A percentile compares a stretch with the other conserved stretches of the same genome.
Evolutionary conservation across 1,284 basidiomycete species (phyloP).

Genomic region (Taiwanofungus camphoratus): DNA sequence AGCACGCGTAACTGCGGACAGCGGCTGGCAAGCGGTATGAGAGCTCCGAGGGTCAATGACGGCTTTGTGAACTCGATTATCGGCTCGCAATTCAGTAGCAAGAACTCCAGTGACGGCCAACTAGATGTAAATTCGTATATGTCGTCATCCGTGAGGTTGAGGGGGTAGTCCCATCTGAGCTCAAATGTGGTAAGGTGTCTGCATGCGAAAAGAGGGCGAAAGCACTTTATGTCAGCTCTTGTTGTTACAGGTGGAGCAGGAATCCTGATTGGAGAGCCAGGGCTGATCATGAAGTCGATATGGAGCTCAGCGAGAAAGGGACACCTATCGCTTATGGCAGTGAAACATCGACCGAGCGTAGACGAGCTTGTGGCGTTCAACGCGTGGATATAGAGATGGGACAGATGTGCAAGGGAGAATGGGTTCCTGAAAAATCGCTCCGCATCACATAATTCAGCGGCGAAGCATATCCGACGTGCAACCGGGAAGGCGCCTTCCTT

Average conservation of each 20-base stretch:
- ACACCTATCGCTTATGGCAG: conserved; percentile 37
- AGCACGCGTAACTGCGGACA: conserved; percentile 45
- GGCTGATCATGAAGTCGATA: conserved; percentile 25
- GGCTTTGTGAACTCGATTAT: conserved; percentile 26
- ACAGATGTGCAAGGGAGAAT: conserved; percentile 33
- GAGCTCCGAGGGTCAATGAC: conserved; percentile 39
- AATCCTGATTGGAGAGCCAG: conserved; percentile 15
- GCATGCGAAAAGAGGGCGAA: conserved; percentile 45
- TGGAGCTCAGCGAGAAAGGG: conserved; percentile 31
- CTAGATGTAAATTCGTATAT: conserved; percentile 43
- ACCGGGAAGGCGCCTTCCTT: conserved; percentile 44
- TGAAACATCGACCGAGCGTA: conserved; percentile 38
- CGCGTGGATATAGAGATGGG: conserved; percentile 44
- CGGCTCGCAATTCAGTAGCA: conserved; percentile 50
- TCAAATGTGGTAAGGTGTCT: conserved; percentile 42
- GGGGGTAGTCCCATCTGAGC: conserved; percentile 48
- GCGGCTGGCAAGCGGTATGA: conserved; percentile 45
- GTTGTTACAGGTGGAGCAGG: conserved; percentile 20
- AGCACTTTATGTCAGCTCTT: conserved; percentile 38
- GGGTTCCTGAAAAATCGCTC: conserved; percentile 13
- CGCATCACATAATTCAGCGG: conserved; percentile 34
- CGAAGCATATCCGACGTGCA: conserved; percentile 44
- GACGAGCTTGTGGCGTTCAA: conserved; percentile 36
- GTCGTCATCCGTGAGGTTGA: conserved; percentile 40
- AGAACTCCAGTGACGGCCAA: conserved; percentile 41